Conservation (phyloP, 1,284 basidiomycete genomes). For the Grifola frondosa region DNA sequence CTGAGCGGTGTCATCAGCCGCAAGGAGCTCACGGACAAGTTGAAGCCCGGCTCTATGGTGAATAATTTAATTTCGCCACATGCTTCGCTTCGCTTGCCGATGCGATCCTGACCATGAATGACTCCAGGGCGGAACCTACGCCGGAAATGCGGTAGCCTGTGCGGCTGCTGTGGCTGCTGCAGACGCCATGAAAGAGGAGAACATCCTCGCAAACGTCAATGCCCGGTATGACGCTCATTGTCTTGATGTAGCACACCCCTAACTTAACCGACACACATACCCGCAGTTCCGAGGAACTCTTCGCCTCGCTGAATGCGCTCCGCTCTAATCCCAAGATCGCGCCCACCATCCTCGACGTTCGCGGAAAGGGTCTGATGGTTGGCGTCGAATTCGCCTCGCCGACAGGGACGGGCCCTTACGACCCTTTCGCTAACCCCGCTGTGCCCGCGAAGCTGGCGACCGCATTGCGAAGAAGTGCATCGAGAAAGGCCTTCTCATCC, state of each 20-base stretch:
- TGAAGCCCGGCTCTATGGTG: slow-evolving; percentile 81
- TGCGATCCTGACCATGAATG: slow-evolving; percentile 12
- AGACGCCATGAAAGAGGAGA: slow-evolving; percentile 77
- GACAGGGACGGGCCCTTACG: slow-evolving; percentile 40
- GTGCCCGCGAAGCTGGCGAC: slow-evolving; percentile 67
- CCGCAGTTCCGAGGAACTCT: slow-evolving; percentile 70
- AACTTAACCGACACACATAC: not conserved
- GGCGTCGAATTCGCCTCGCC: slow-evolving; percentile 79
- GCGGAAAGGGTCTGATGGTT: slow-evolving; percentile 80
- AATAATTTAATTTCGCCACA: slow-evolving; percentile 9
- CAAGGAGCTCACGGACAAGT: slow-evolving; percentile 80
- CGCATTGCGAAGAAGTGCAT: slow-evolving; percentile 81
- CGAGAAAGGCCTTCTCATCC: slow-evolving; percentile 79
- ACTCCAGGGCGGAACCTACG: slow-evolving; percentile 81
- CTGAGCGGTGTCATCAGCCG: slow-evolving; percentile 83
- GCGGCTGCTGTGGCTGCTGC: slow-evolving; percentile 84
- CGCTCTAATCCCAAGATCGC: slow-evolving; percentile 49
- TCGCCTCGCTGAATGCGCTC: slow-evolving; percentile 58
- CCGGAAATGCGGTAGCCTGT: slow-evolving; percentile 87
- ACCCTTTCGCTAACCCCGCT: slow-evolving; percentile 39
- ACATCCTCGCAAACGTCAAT: slow-evolving; percentile 77
- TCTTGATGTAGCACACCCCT: not conserved
- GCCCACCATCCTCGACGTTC: slow-evolving; percentile 70
- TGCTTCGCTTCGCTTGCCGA: not conserved
- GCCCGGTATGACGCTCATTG: slow-evolving; percentile 46